A percentile compares a stretch with the other conserved stretches of the same genome.
These are phyloP conservation scores for Heritiera fomes DNA, from an alignment of 345 rosid species.

Conservation along the genomic window DNA sequence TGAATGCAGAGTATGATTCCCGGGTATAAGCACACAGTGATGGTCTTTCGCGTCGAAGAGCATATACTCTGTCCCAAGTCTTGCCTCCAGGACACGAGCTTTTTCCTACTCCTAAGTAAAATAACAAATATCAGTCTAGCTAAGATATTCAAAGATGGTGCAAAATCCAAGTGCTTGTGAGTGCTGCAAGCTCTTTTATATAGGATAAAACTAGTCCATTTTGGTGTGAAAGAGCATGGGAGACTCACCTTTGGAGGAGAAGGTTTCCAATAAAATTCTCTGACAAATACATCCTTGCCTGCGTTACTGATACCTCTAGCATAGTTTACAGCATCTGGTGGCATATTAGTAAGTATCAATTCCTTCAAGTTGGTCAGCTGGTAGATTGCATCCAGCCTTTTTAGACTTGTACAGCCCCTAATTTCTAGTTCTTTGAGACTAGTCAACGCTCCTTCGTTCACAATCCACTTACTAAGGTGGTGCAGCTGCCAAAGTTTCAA, in stretches of 20 bases:
- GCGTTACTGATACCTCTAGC: background rate
- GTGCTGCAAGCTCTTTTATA: background rate
- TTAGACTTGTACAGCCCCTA: conserved; percentile 25
- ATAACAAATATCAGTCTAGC: background rate
- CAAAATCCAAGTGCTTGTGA: background rate
- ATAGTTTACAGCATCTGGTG: background rate
- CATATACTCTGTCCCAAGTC: background rate
- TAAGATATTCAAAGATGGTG: background rate
- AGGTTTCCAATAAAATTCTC: background rate
- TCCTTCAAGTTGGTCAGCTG: conserved; percentile 20
- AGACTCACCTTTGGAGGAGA: conserved; percentile 13
- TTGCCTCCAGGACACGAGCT: background rate
- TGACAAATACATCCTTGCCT: background rate
- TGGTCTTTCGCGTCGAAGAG: background rate
- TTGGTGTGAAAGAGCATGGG: background rate
- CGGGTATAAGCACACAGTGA: background rate
- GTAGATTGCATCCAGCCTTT: background rate
- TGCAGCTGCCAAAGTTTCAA: conserved; percentile 41
- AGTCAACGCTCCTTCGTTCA: conserved; percentile 30
- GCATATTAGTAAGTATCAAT: conserved; percentile 34
- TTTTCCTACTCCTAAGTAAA: background rate
- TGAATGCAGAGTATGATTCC: background rate
- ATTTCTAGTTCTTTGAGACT: conserved; percentile 34
- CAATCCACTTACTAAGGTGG: conserved; percentile 7
- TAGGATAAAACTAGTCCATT: background rate